Base-by-base conservation (phyloP, 805 yeast genomes). In the Pichia scutulata region DNA sequence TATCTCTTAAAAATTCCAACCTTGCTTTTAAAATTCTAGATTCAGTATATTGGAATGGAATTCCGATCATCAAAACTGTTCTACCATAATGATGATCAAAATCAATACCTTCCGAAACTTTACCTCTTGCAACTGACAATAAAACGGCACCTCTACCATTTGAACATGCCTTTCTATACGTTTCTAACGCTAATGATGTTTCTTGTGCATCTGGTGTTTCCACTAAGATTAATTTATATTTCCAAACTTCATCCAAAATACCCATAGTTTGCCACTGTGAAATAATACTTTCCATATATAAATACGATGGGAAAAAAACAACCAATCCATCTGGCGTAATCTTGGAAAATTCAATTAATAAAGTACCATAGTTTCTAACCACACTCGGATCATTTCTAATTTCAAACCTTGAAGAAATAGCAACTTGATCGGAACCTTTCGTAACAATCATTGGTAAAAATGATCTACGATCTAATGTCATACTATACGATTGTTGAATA, bases 181-280 rank as follows among this genome's bases (percentile, higher is more conserved):
- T 93, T 57, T 93, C 99, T 57, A 93, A 71, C 0, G 99, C 99
- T 54, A 93, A 70, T 1, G 97, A 85, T 0, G 99, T 93, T 67
- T 93, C 99, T 65, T 93, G 99, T 0, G 97, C 96, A 78, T 93
- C 99, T 0, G 99, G 99, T 0, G 99, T 93, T 65, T 93, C 99
- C 16, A 95, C 98, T 30, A 93, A 71, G 57, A 93, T 92, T 57
- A 93, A 73, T 65, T 93, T 93, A 65, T 93, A 89, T 66, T 93
- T 90, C 99, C 99, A 93, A 10, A 93, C 98, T 67, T 93, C 98
- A 65, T 93, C 99, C 59, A 93, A 69, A 41, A 93, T 90, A 46
- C 98, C 98, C 97, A 93, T 93, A 14, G 84, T 84, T 70, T 93
- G 99, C 99, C 99, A 93, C 87, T 89, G 90, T 1, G 97, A 88